Conservation (phyloP, 371 early-diverging fungal genomes). For the Circinella minor region DNA sequence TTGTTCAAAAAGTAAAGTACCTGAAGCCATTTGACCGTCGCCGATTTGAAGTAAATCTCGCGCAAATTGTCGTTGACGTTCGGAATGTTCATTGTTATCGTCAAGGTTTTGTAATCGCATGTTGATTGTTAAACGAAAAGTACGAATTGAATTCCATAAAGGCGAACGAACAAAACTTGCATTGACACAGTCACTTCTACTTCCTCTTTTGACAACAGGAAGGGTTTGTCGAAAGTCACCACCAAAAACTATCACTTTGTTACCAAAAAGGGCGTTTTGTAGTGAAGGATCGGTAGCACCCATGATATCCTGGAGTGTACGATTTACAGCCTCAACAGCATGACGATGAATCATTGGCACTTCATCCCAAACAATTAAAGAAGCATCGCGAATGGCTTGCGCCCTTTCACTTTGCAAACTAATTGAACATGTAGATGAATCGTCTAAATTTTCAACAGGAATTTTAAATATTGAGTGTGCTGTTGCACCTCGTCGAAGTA, state of each 20-base stretch:
- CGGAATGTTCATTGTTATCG: not conserved
- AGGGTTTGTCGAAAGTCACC: slow-evolving; percentile 17
- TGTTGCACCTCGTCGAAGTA: slow-evolving; percentile 14
- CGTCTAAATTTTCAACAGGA: slow-evolving; percentile 6
- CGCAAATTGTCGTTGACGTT: not conserved
- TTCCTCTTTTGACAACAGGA: slow-evolving; percentile 8
- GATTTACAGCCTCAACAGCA: slow-evolving; percentile 30
- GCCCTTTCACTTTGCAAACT: slow-evolving; percentile 14
- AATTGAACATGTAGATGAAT: slow-evolving; percentile 6
- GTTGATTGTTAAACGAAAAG: slow-evolving; percentile 14
- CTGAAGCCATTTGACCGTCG: not conserved
- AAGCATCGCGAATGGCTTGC: slow-evolving; percentile 4
- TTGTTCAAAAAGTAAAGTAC: not conserved
- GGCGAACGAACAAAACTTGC: slow-evolving; percentile 6
- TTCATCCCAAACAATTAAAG: slow-evolving; percentile 25
- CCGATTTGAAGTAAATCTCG: slow-evolving; percentile 1
- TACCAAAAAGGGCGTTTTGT: slow-evolving; percentile 28
- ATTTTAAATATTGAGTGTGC: not conserved
- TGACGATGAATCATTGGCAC: slow-evolving; percentile 13
- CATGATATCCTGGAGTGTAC: slow-evolving; percentile 26
- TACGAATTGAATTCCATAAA: slow-evolving; percentile 1
- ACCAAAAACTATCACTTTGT: slow-evolving; percentile 25
- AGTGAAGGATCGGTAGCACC: slow-evolving; percentile 5
- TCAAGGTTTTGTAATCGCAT: slow-evolving; percentile 18
- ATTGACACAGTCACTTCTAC: not conserved